phyloP scores from a whole-genome alignment of 2,329 filamentous ascomycete genomes.

The Botrytis hyacinthi region DNA sequence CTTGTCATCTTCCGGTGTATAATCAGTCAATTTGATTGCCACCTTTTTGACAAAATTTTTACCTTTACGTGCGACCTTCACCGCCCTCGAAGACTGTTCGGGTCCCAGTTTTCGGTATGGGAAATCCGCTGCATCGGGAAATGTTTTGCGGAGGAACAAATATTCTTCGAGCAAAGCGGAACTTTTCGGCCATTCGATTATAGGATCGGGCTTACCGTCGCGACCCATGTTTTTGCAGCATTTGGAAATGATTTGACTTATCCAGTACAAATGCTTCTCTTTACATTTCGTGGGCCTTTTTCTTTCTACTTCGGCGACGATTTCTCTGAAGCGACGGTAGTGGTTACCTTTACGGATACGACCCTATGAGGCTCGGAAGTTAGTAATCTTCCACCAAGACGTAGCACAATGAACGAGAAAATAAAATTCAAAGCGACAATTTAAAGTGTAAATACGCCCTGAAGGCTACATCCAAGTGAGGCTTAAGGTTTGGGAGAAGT shows the following conservation, averaged over 20 bases:
- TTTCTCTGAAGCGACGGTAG: background rate
- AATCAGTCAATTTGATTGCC: too few species aligned
- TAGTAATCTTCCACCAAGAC: background rate
- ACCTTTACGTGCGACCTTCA: background rate
- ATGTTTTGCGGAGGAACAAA: background rate
- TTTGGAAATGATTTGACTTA: background rate
- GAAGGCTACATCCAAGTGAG: background rate
- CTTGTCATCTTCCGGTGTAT: background rate
- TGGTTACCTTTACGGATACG: background rate
- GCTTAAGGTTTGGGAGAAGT: background rate
- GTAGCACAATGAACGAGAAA: background rate
- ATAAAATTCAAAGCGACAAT: background rate
- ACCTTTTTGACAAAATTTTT: too few species aligned
- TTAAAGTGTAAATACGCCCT: background rate
- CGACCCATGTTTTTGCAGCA: background rate
- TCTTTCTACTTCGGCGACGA: background rate
- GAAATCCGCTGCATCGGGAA: background rate
- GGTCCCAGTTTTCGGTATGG: background rate
- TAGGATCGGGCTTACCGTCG: background rate
- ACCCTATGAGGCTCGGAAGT: background rate
- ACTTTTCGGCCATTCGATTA: background rate
- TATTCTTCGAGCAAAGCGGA: background rate
- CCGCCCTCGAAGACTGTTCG: background rate
- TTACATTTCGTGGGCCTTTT: background rate
- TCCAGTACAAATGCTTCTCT: constrained; percentile 6